phyloP scores from a whole-genome alignment of 2,329 filamentous ascomycete species.

The Mollisiaceae sp. region DNA sequence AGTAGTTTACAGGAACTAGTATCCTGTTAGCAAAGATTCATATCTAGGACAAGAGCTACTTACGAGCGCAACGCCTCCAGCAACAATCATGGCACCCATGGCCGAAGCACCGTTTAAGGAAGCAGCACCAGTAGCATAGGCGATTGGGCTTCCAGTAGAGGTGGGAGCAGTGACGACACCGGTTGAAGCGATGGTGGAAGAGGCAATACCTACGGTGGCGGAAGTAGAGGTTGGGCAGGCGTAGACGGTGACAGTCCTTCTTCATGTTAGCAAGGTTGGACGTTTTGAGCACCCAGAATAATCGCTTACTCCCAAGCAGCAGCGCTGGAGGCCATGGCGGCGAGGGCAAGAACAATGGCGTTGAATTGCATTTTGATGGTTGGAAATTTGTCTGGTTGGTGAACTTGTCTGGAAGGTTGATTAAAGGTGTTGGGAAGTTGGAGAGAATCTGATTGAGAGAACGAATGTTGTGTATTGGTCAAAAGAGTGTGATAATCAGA shows the following conservation, averaged over 20 bases:
- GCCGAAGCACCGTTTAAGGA: slow-evolving; percentile 39
- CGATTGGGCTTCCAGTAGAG: slow-evolving; percentile 39
- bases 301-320: slow-evolving; percentile 34
- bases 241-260: slow-evolving; percentile 41
- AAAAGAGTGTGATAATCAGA: slow-evolving; percentile 39
- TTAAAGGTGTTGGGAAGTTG: slow-evolving; percentile 21
- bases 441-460: slow-evolving; percentile 20
- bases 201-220: slow-evolving; percentile 19
- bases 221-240: slow-evolving; percentile 30
- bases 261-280: slow-evolving; percentile 22
- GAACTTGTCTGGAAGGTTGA: slow-evolving; percentile 18
- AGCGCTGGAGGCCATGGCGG: slow-evolving; percentile 39
- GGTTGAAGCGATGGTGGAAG: slow-evolving; percentile 26
- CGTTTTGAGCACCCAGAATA: neutral
- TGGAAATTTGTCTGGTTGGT: slow-evolving; percentile 28
- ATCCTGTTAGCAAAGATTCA: slow-evolving; percentile 26
- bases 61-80: slow-evolving; percentile 44
- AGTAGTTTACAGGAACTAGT: slow-evolving; percentile 39
- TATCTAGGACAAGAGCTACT: slow-evolving; percentile 14
- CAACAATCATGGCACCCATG: slow-evolving; percentile 40
- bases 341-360: slow-evolving; percentile 36
- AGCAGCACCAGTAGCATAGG: slow-evolving; percentile 39
- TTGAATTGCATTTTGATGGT: slow-evolving; percentile 45
- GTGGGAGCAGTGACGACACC: slow-evolving; percentile 30
- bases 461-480: slow-evolving; percentile 32